These are phyloP conservation scores for Neopestalotiopsis sp. DNA, from an alignment of 2,329 filamentous ascomycete genomes.

Conservation along the genomic window DNA sequence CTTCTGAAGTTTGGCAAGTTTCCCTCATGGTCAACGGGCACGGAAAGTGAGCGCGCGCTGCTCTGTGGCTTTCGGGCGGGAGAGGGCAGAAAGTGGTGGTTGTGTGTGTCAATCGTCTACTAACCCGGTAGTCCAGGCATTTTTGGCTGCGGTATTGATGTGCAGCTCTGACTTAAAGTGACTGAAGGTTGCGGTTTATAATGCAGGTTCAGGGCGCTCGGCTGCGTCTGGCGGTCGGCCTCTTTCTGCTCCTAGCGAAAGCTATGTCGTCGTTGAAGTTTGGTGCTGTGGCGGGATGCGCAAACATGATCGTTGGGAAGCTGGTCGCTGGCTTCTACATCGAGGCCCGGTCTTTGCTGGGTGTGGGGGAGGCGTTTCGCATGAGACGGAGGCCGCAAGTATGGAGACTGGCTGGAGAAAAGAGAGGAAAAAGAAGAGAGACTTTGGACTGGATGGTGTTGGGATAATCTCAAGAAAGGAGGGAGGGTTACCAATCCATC, in stretches of 20 bases:
- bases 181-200: neutral
- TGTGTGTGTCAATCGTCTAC: conserved; percentile 27
- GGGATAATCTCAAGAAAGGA: neutral
- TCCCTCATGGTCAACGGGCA: neutral
- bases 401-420: neutral
- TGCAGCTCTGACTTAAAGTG: conserved; percentile 19
- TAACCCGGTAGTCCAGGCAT: conserved; percentile 65
- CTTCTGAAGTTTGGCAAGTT: neutral
- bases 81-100: conserved; percentile 8
- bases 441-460: neutral
- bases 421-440: neutral
- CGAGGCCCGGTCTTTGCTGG: neutral
- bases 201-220: conserved; percentile 13
- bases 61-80: neutral
- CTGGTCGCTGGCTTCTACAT: conserved; percentile 19
- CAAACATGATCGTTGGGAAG: conserved; percentile 38
- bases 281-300: conserved; percentile 30
- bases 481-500: conserved; percentile 8
- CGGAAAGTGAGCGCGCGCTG: neutral
- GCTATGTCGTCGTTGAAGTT: conserved; percentile 36
- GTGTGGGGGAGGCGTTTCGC: conserved; percentile 1
- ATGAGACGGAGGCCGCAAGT: neutral
- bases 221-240: conserved; percentile 24
- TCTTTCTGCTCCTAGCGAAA: conserved; percentile 40
- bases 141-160: conserved; percentile 31